Base-by-base conservation (phyloP, 345 rosid species). In the Noccaea bulbosa region DNA sequence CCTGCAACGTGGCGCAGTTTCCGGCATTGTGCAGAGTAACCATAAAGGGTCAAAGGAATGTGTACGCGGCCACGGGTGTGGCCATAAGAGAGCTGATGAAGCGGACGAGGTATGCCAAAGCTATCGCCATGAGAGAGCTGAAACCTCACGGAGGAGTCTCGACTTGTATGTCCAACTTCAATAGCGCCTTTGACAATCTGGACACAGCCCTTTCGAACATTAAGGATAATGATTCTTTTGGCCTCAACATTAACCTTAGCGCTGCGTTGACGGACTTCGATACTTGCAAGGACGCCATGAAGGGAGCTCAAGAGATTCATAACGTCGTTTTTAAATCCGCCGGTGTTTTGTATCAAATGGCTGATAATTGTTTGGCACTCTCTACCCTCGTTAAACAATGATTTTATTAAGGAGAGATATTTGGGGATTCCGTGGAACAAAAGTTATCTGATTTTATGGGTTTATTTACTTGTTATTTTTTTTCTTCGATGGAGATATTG, bases 301-400 rank as follows among this genome's bases (percentile, higher is more conserved):
- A 57, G 32, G 67, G 4, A 43, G 11, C 50, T 48, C 11, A 0
- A 2, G 48, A 34, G 49, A 1, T 9, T 11, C 14, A 70, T 4
- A n/a, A 71, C 39, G 64, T 66, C n/a, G 7, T 75, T 49, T 65
- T 52, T 57, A 55, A 75, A 53, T 47, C 79, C 0, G 79, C 79
- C 0, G 79, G 75, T 0, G 79, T 63, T 70, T 70, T 76, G 71
- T 69, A 57, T 3, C 46, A 15, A 14, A 76, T 76, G 79, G 79
- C 79, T 63, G 79, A 76, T 69, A 76, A 70, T 57, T 76, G 79
- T 2, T 63, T 76, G 79, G 75, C 79, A 1, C 71, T 76, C 6
- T 76, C 79, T 22, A 76, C 79, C 7, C 71, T 76, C 40, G 75
- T 70, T 56, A 49, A 70, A 56, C 67, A 32, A 11, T 76, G 71